These are phyloP conservation scores for Cercis canadensis DNA, from an alignment of 306 rosid species.

Conservation along the genomic window DNA sequence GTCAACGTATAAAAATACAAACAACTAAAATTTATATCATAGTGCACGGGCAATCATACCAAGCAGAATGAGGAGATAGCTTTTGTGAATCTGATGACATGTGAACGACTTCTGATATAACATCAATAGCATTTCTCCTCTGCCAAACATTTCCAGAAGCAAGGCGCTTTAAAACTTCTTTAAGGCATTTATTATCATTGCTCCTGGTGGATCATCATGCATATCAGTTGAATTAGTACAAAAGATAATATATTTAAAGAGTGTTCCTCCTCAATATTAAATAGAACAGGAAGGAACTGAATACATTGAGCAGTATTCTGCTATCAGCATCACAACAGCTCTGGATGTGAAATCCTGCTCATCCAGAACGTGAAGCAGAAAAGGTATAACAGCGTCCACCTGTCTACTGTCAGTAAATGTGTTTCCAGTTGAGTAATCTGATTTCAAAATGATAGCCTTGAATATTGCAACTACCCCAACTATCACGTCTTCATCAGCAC, in stretches of 20 bases:
- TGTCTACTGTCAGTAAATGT: constrained; percentile 48
- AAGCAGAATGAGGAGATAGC: constrained; percentile 49
- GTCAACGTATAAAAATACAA: constrained; percentile 35
- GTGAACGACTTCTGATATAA: constrained; percentile 69
- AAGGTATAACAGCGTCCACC: constrained; percentile 61
- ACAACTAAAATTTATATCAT: constrained; percentile 16
- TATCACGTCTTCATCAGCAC: constrained; percentile 70
- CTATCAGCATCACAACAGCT: constrained; percentile 84
- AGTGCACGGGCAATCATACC: constrained; percentile 56
- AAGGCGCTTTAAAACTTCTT: constrained; percentile 76
- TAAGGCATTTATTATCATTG: constrained; percentile 59
- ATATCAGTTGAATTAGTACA: constrained; percentile 39
- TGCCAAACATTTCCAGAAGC: constrained; percentile 63
- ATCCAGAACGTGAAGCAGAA: constrained; percentile 76
- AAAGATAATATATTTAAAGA: constrained; percentile 19
- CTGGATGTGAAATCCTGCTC: constrained; percentile 83
- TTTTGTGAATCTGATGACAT: constrained; percentile 50
- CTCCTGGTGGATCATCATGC: constrained; percentile 60
- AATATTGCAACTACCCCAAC: constrained; percentile 71
- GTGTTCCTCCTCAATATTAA: constrained; percentile 12
- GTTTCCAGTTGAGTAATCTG: constrained; percentile 57
- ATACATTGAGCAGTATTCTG: constrained; percentile 85
- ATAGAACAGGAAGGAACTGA: constrained; percentile 38
- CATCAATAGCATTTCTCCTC: constrained; percentile 87
- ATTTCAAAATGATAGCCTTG: constrained; percentile 72